Evolutionary conservation across 202 grass and related monocot species (phyloP).

Genomic region (Carex arenaria): DNA sequence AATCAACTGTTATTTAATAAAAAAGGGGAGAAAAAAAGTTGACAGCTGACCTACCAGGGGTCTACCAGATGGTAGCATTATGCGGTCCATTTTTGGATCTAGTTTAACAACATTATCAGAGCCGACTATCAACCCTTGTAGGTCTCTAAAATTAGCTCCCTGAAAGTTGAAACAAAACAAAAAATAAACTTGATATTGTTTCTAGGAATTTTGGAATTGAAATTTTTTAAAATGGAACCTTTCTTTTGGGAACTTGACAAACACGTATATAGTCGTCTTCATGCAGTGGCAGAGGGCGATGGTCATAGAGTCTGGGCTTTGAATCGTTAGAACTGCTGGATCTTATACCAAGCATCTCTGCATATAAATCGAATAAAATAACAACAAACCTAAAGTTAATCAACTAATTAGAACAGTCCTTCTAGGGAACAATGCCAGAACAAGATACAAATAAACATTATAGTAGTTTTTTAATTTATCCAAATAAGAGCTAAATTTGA

Average conservation of each 20-base stretch:
- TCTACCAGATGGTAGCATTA: constrained; percentile 73
- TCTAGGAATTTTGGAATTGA: constrained; percentile 17
- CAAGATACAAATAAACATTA: not conserved
- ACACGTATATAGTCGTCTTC: constrained; percentile 85
- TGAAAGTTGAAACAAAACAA: constrained; percentile 32
- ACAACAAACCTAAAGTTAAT: not conserved
- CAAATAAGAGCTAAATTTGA: not conserved
- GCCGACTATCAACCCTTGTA: constrained; percentile 68
- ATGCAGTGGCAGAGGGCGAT: constrained; percentile 44
- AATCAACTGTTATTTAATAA: not conserved
- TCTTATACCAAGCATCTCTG: constrained; percentile 47
- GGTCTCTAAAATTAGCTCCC: constrained; percentile 99
- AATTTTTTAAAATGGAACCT: constrained; percentile 44
- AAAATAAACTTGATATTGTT: constrained; percentile 21
- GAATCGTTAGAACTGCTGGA: constrained; percentile 33
- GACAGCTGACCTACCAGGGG: constrained; percentile 52
- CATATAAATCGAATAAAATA: constrained; percentile 23
- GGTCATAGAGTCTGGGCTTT: constrained; percentile 57
- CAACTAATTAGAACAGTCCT: not conserved
- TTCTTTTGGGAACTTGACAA: constrained; percentile 84
- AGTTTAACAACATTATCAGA: constrained; percentile 68
- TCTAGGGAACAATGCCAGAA: not conserved
- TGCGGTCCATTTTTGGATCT: constrained; percentile 68
- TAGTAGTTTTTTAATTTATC: not conserved
- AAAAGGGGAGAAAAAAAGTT: not conserved